Evolutionary conservation across 2,329 filamentous ascomycete species (phyloP).

Genomic region (Periconia macrospinosa): DNA sequence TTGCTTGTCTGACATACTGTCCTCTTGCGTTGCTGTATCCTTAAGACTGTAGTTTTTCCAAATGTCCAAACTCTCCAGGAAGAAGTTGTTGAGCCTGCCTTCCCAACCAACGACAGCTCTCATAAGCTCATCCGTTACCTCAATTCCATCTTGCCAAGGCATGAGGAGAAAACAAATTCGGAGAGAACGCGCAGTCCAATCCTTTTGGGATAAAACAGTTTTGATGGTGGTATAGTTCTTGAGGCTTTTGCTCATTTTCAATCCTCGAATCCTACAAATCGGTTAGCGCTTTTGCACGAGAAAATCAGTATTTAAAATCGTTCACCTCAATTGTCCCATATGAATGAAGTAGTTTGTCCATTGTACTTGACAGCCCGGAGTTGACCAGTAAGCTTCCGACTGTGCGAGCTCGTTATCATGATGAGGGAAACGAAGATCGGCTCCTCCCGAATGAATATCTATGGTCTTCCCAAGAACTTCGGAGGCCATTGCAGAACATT

Average conservation of each 20-base stretch:
- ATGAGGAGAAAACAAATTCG: slow-evolving; percentile 83
- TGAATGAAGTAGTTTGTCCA: slow-evolving; percentile 8
- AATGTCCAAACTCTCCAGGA: too few relatives aligned
- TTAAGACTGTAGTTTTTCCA: too few relatives aligned
- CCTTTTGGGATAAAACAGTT: slow-evolving; percentile 67
- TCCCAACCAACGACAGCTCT: slow-evolving; percentile 76
- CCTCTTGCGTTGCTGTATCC: slow-evolving; percentile 7
- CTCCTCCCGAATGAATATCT: slow-evolving; percentile 88
- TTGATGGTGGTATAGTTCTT: slow-evolving; percentile 94
- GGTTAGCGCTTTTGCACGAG: slow-evolving; percentile 10
- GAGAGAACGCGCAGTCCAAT: slow-evolving; percentile 76
- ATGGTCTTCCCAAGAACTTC: slow-evolving; percentile 77
- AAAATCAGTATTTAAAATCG: slow-evolving; percentile 7
- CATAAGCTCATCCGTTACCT: slow-evolving; percentile 80
- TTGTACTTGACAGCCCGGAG: slow-evolving; percentile 3
- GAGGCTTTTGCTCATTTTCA: slow-evolving; percentile 87
- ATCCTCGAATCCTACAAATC: slow-evolving; percentile 54
- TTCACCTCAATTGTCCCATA: slow-evolving; percentile 4
- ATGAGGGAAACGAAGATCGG: slow-evolving; percentile 84
- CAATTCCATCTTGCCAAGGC: slow-evolving; percentile 83
- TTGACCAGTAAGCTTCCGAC: slow-evolving; percentile 8
- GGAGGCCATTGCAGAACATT: slow-evolving; percentile 91
- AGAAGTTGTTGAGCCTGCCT: slow-evolving; percentile 69
- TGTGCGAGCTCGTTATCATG: slow-evolving; percentile 6
- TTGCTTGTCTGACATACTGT: slow-evolving; percentile 5